Conservation (phyloP, 805 yeast genomes). For the Candida vartiovaarae region DNA sequence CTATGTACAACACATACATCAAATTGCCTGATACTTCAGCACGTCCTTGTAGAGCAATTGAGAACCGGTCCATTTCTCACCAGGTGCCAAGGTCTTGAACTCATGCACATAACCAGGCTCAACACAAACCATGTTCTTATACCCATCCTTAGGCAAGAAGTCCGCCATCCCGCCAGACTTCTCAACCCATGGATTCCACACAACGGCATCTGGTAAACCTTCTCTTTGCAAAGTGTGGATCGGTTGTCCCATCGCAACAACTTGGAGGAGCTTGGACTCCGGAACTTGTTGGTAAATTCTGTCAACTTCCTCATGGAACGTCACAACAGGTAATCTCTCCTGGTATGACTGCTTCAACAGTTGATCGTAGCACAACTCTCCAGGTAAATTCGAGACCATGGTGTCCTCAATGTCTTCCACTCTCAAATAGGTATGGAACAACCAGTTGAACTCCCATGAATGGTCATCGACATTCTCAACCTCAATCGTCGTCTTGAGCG, state of each 20-base stretch:
- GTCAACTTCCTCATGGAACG: slow-evolving; percentile 75
- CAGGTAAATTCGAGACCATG: slow-evolving; percentile 70
- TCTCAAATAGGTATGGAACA: slow-evolving; percentile 84
- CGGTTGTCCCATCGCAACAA: slow-evolving; percentile 66
- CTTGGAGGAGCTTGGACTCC: slow-evolving; percentile 49
- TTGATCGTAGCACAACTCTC: slow-evolving; percentile 70
- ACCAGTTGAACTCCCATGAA: slow-evolving; percentile 81
- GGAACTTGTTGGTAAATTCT: slow-evolving; percentile 68
- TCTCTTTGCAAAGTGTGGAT: slow-evolving; percentile 58
- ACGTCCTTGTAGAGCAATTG: slow-evolving; percentile 55
- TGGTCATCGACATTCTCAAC: slow-evolving; percentile 62
- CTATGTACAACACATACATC: slow-evolving; percentile 1
- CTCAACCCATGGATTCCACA: slow-evolving; percentile 96
- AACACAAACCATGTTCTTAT: slow-evolving; percentile 81
- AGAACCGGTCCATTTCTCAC: slow-evolving; percentile 66
- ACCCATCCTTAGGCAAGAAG: slow-evolving; percentile 82
- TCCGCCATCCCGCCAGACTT: slow-evolving; percentile 82
- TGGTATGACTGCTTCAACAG: slow-evolving; percentile 51
- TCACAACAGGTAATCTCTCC: slow-evolving; percentile 64
- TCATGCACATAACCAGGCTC: slow-evolving; percentile 88
- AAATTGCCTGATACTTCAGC: slow-evolving; percentile 51
- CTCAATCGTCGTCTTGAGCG: slow-evolving; percentile 62
- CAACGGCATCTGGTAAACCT: slow-evolving; percentile 66
- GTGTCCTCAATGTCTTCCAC: slow-evolving; percentile 74
- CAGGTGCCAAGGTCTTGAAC: slow-evolving; percentile 58